Base-by-base conservation (phyloP, 1,139 yeast species). In the Blastobotrys ciferrii region DNA sequence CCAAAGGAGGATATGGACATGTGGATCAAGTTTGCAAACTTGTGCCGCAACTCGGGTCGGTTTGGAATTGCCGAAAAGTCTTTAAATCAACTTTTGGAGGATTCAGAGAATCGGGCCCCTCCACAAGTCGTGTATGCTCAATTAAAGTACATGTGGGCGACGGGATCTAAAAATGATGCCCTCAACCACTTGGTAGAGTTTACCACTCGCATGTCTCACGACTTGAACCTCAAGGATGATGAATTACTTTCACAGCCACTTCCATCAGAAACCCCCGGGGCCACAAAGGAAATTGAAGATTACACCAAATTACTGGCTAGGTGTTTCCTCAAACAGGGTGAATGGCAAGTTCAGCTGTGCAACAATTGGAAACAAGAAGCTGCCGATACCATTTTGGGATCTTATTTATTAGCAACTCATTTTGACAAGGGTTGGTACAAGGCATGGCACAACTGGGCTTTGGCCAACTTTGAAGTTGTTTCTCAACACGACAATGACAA, bases 371-470 rank as follows among this genome's bases (percentile, higher is more conserved):
- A 89, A 61, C 77, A 82, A 15, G 76, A 74, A 35, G 82, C 89
- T 0, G 80, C 87, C 2, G 87, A 84, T 42, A 78, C 80, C 4
- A 88, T 94, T 55, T 72, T 94, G 53, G 96, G 97, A 11, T 91
- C 98, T 0, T 94, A 88, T 65, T 72, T 91, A 51, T 74, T 92
- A 56, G 98, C 98, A 0, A 92, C 98, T 0, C 96, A 91, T 64
- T 92, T 92, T 66, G 98, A 92, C 64, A 76, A 79, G 43, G 78
- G 80, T 39, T 94, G 98, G 97, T 94, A 94, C 64, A 92, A 94
- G 62, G 98, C 98, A 18, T 94, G 98, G 98, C 99, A 94, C 63
- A 91, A 89, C 63, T 94, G 99, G 99, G 98, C 98, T 0, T 72
- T 94, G 60, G 97, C 98, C 0, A 94, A 94, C 66, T 94, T 89